Conservation (phyloP, 805 yeast species). For the Candida odintsovae region DNA sequence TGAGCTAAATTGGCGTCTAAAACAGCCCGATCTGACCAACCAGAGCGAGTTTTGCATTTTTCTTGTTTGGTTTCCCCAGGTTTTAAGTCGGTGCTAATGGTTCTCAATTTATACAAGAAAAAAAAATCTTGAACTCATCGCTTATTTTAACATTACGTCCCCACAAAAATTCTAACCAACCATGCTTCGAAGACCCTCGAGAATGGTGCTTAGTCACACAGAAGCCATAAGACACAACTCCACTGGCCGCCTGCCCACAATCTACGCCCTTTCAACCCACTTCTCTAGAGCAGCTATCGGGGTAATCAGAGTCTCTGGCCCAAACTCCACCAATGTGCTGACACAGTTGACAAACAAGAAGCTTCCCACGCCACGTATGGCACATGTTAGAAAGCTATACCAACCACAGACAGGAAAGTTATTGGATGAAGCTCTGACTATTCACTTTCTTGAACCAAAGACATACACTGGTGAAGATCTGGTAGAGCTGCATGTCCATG, state of each 20-base stretch:
- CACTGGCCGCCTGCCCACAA: slow-evolving; percentile 46
- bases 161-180: no score
- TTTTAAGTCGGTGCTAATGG: no score
- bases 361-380: slow-evolving; percentile 44
- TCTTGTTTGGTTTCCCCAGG: not conserved
- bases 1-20: not conserved
- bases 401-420: slow-evolving; percentile 33
- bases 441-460: slow-evolving; percentile 65
- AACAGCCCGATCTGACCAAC: no score
- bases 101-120: no score
- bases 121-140: not conserved
- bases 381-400: slow-evolving; percentile 55
- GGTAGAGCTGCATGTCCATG: slow-evolving; percentile 88
- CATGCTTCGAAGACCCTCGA: no score
- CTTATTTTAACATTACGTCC: no score
- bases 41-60: not conserved
- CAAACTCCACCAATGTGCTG: slow-evolving; percentile 39
- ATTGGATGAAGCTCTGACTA: slow-evolving; percentile 71
- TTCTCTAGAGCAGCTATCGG: slow-evolving; percentile 82
- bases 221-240: not conserved
- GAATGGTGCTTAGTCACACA: no score
- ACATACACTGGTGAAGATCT: slow-evolving; percentile 93
- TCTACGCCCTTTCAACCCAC: slow-evolving; percentile 86
- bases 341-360: slow-evolving; percentile 36
- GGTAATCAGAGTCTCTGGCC: slow-evolving; percentile 77